Base-by-base conservation (phyloP, 2,329 filamentous ascomycete genomes). In the Ceratocystis eucalypticola region DNA sequence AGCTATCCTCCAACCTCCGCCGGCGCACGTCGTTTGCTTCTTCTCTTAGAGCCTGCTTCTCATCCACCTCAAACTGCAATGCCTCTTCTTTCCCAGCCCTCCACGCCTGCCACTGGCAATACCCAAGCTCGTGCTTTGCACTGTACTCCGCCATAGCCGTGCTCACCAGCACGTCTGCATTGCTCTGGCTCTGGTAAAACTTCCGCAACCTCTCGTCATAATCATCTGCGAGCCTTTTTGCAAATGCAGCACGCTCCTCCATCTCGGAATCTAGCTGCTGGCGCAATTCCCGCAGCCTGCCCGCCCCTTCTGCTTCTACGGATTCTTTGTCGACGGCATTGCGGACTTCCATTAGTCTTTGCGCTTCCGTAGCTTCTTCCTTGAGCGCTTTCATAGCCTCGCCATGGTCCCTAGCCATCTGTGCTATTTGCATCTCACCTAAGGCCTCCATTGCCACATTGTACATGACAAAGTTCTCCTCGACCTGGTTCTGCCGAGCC, bases 221-320 rank as follows among this genome's bases (percentile, higher is more conserved):
- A 41, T 76, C 71, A 3, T 76, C 73, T 69, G 83, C 80, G 5
- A 80, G 72, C 5, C 70, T 71, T 8, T 71, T 71, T 70, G 83
- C 81, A 55, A 76, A 73, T 0, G 70, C 70, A 0, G 76, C 73
- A 0, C 80, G 77, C 3, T 71, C 68, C 5, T 71, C 71, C 69
- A 79, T 79, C 45, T 84, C 80, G 5, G 69, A 69, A 4, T 74
- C 68, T 64, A 80, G 74, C 1, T 68, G 66, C 0, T 69, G 66
- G 69, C 80, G 75, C 25, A 73, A 72, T 1, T 74, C 72, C 1
- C 69, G 67, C 5, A 80, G 67, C 61, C 73, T 75, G 0, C 66
- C 70, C 5, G 71, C 69, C 0, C 73, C 71, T 2, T 69, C 68
- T 0, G 67, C 68, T 0, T 70, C 69, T 0, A 78, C 66, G 1